Percentiles rank a stretch among this genome's conserved stretches.
Conservation (phyloP, 2,329 filamentous ascomycete genomes). For the Epichloe sp. region DNA sequence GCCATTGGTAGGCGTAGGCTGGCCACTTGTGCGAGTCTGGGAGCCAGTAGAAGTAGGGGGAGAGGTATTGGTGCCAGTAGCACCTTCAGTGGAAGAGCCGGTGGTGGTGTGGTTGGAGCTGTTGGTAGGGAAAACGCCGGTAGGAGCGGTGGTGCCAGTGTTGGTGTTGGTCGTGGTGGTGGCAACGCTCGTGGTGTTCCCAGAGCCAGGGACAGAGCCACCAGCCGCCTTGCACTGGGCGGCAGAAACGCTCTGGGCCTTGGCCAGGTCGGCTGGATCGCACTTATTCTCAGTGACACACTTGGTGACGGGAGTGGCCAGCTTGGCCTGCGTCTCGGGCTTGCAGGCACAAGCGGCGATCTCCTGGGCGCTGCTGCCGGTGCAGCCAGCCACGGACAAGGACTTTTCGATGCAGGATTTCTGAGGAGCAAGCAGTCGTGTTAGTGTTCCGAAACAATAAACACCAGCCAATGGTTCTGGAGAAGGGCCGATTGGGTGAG, state of each 20-base stretch:
- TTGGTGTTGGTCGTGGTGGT: constrained; percentile 1
- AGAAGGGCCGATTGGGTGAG: too few species aligned
- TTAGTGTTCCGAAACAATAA: not conserved
- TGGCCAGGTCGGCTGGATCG: constrained; percentile 15
- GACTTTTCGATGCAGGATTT: constrained; percentile 21
- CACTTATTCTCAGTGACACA: constrained; percentile 24
- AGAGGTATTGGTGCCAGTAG: not conserved
- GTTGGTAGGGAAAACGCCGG: constrained; percentile 3
- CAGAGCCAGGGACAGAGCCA: constrained; percentile 2
- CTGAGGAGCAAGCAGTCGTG: constrained; percentile 7
- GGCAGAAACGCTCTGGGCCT: constrained; percentile 19
- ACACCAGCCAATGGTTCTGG: too few species aligned
- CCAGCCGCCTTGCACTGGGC: constrained; percentile 15
- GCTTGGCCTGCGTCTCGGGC: constrained; percentile 21
- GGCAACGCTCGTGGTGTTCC: not conserved
- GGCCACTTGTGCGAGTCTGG: not conserved
- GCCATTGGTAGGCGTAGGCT: not conserved
- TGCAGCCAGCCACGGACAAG: constrained; percentile 14
- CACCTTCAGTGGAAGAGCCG: constrained; percentile 3
- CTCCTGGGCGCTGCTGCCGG: not conserved
- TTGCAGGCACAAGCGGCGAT: constrained; percentile 25
- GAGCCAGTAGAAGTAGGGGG: not conserved
- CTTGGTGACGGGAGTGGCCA: constrained; percentile 15
- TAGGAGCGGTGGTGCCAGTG: not conserved
- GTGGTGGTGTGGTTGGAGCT: constrained; percentile 3